Evolutionary conservation across 768 basidiomycete genomes (phyloP), one percentile per base, ranked within the genome.

Genomic region (Boletus rubescentipes): DNA sequence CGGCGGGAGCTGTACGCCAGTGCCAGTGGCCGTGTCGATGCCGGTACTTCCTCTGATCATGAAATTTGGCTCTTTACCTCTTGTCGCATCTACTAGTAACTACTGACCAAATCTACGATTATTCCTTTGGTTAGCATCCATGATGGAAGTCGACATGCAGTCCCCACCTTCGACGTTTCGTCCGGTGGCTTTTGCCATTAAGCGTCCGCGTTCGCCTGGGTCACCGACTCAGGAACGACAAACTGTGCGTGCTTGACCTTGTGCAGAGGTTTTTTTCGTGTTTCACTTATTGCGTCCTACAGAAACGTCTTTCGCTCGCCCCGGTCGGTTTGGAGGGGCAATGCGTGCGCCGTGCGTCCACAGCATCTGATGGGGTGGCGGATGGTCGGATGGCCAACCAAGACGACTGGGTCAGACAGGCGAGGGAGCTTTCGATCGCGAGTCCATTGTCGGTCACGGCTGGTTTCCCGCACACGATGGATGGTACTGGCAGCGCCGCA

Each of bases 341-440:
- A 45, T 54, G 41, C 62, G 55, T 29, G 55, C 78, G 50, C 62
- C 72, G 40, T 65, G 57, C 63, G 74, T 71, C 59, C 40, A 59
- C 58, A 48, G 50, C 48, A 35, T n/a, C 55, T 9, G 60, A 60
- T 43, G 60, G 59, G 46, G 55, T 47, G 46, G 35, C 51, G 51
- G 55, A 36, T 21, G 39, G 64, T 15, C 60, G 77, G 60, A 68
- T 76, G 26, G 72, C 76, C 38, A 68, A 72, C 16, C 78, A 81
- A 9, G 89, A 89, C 53, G 88, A 91, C 63, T 91, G 87, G 89
- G 88, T 91, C 11, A 75, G 77, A 53, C 86, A 85, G 63, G 80
- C 89, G 5, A 78, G 81, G 49, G 84, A 79, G 43, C 76, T 91
- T 55, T 77, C 79, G n/a, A 86, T 91, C 36, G 14, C 61, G 41